These are phyloP conservation scores for Camellia sinensis DNA, from an alignment of 148 eudicot genomes.

Conservation along the genomic window DNA sequence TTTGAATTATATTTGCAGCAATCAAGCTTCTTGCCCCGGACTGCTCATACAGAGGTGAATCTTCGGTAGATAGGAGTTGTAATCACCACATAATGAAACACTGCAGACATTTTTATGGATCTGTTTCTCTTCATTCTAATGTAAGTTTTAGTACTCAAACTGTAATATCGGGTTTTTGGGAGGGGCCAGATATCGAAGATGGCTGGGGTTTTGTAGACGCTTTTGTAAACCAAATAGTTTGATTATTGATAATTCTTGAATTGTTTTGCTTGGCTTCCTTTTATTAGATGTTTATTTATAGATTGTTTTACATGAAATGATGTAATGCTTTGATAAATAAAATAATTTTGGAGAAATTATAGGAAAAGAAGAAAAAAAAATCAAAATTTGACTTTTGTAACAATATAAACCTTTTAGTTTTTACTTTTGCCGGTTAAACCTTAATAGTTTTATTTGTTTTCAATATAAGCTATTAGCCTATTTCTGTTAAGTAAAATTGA, in stretches of 20 bases:
- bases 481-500: neutral
- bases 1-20: constrained; percentile 33
- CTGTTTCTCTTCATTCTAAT: constrained; percentile 19
- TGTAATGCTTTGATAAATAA: no score
- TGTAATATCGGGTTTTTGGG: constrained; percentile 66
- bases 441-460: no score
- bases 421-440: neutral
- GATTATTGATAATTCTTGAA: constrained; percentile 14
- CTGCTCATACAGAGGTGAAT: constrained; percentile 21
- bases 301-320: no score
- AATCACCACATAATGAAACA: constrained; percentile 7
- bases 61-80: constrained; percentile 14
- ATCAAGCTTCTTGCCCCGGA: constrained; percentile 17
- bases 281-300: neutral
- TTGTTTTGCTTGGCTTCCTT: constrained; percentile 26
- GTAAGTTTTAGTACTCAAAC: constrained; percentile 29
- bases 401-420: neutral
- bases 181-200: constrained; percentile 85
- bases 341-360: no score
- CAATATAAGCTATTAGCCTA: neutral
- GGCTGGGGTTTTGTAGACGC: constrained; percentile 89
- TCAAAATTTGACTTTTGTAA: no score
- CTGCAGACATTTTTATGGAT: constrained; percentile 12
- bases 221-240: constrained; percentile 32
- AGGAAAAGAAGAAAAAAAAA: no score